Evolutionary conservation across 2,329 filamentous ascomycete genomes (phyloP).

Genomic region (Clarireedia paspali): DNA sequence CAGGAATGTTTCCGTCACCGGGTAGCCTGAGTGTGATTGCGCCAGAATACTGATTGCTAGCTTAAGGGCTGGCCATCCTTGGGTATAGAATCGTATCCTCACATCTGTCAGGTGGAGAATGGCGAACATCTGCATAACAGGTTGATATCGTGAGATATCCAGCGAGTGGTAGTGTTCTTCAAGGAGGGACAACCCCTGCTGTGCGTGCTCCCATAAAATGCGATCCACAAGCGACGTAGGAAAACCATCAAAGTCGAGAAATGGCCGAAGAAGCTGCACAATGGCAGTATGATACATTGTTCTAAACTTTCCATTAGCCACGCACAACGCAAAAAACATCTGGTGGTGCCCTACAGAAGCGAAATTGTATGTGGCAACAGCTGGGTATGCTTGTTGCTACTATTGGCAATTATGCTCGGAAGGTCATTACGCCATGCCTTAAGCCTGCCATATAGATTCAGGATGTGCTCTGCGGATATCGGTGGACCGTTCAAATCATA

Average conservation of each 20-base stretch:
- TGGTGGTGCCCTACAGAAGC: conserved; percentile 26
- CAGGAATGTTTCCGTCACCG: conserved; percentile 27
- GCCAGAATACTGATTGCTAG: conserved; percentile 25
- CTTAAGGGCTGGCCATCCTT: conserved; percentile 22
- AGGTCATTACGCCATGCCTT: conserved; percentile 24
- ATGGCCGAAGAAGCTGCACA: conserved; percentile 27
- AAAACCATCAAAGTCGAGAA: conserved; percentile 25
- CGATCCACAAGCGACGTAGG: conserved; percentile 20
- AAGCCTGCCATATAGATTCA: conserved; percentile 25
- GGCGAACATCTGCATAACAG: conserved; percentile 29
- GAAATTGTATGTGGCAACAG: conserved; percentile 28
- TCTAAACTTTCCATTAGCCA: conserved; percentile 18
- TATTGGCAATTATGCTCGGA: conserved; percentile 19
- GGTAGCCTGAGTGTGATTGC: conserved; percentile 25
- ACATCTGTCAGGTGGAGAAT: conserved; percentile 27
- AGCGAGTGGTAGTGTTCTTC: conserved; percentile 23
- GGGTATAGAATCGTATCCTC: conserved; percentile 26
- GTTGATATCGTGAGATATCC: conserved; percentile 28
- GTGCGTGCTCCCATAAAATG: conserved; percentile 26
- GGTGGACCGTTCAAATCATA: conserved; percentile 15
- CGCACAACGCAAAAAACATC: background rate
- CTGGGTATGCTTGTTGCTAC: conserved; percentile 16
- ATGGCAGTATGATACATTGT: conserved; percentile 27
- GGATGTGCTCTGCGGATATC: conserved; percentile 18
- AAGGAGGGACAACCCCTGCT: conserved; percentile 27